These are phyloP conservation scores for Gossypium gossypioides DNA, from an alignment of 441 rosid genomes.

Conservation along the genomic window DNA sequence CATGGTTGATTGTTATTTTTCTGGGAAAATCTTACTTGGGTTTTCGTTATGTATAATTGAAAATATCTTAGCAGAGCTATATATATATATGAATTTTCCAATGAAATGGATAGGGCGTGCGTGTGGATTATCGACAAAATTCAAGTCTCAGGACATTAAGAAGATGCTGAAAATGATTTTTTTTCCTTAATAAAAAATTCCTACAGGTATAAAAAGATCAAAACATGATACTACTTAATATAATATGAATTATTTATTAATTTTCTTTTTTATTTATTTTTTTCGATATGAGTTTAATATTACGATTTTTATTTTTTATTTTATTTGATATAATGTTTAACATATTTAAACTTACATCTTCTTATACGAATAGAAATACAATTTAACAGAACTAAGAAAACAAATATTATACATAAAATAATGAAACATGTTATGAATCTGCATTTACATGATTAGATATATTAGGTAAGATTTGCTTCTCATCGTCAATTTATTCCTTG, in stretches of 20 bases:
- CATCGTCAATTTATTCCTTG: neutral
- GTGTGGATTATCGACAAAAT: neutral
- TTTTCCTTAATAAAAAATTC: neutral
- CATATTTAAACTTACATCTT: rapidly evolving
- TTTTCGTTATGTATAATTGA: neutral
- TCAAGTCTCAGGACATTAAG: neutral
- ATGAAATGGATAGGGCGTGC: neutral
- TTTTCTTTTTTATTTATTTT: too few relatives aligned
- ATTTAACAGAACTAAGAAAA: neutral
- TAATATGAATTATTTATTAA: too few relatives aligned
- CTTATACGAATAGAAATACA: too few relatives aligned
- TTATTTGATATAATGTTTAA: too few relatives aligned
- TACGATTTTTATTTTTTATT: too few relatives aligned
- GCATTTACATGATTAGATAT: neutral
- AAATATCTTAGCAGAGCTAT: neutral
- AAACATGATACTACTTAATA: too few relatives aligned
- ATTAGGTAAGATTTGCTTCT: neutral
- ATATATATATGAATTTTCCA: neutral
- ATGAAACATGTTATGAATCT: neutral
- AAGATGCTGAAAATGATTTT: slow-evolving; percentile 12
- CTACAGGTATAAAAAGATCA: too few relatives aligned
- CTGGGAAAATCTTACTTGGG: neutral
- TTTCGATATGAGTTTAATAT: too few relatives aligned
- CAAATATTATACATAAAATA: neutral
- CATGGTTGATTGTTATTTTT: neutral